These are phyloP conservation scores for Mycosphaerella arachidis DNA, from an alignment of 2,329 filamentous ascomycete genomes.

Conservation along the genomic window DNA sequence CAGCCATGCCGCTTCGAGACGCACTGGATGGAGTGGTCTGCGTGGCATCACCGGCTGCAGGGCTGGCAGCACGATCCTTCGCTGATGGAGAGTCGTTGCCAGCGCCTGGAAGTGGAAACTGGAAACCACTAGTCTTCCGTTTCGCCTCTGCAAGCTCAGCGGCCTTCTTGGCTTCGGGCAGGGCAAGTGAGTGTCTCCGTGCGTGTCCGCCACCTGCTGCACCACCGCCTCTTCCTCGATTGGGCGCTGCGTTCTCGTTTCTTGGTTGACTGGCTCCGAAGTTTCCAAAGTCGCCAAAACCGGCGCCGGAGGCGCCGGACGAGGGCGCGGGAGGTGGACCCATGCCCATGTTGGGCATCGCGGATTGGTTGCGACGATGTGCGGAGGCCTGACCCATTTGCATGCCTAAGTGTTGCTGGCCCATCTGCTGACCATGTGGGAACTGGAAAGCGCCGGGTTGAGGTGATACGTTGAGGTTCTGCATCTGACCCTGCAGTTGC, in stretches of 20 bases:
- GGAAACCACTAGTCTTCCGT: conserved; percentile 86
- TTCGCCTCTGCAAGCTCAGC: conserved; percentile 96
- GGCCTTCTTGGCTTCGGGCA: conserved; percentile 96
- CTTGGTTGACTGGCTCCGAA: conserved; percentile 34
- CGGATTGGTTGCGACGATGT: conserved; percentile 97
- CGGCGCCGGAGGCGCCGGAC: conserved; percentile 71
- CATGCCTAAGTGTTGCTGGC: conserved; percentile 58
- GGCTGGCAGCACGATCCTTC: conserved; percentile 53
- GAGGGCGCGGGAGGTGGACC: conserved; percentile 76
- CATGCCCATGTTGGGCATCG: conserved; percentile 86
- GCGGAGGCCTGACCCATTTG: conserved; percentile 70
- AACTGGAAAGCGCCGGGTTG: conserved; percentile 74
- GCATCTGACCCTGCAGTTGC: conserved; percentile 73
- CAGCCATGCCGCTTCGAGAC: conserved; percentile 35
- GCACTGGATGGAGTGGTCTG: conserved; percentile 21
- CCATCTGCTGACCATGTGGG: conserved; percentile 61
- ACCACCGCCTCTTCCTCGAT: conserved; percentile 66
- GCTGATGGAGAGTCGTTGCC: conserved; percentile 47
- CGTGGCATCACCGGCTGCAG: conserved; percentile 32
- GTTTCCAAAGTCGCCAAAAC: conserved; percentile 72
- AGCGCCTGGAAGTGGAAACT: conserved; percentile 77
- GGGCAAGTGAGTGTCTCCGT: conserved; percentile 86
- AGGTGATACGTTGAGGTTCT: conserved; percentile 68
- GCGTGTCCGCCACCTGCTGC: conserved; percentile 73
- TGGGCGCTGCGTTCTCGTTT: conserved; percentile 63